Evolutionary conservation across 371 early-diverging fungal species (phyloP).

Genomic region (Mortierella sp.): DNA sequence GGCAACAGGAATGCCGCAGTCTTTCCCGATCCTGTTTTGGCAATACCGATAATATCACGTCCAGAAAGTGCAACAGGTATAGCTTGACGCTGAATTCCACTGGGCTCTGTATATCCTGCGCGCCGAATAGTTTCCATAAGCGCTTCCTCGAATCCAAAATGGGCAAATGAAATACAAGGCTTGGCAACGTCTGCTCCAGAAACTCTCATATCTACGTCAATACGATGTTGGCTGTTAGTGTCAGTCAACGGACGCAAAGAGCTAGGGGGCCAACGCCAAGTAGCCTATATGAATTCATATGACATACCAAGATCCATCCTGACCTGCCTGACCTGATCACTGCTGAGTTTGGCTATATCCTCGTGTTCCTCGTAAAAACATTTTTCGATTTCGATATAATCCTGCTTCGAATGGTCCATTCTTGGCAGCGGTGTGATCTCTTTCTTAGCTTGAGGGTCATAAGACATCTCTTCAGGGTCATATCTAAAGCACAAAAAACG

Average conservation of each 20-base stretch:
- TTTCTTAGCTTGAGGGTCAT: conserved; percentile 42
- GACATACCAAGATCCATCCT: conserved; percentile 65
- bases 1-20: conserved; percentile 85
- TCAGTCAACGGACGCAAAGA: not conserved
- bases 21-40: conserved; percentile 89
- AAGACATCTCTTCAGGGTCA: conserved; percentile 56
- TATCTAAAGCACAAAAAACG: conserved; percentile 16
- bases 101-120: conserved; percentile 78
- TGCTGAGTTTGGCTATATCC: conserved; percentile 73
- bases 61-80: conserved; percentile 83
- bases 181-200: conserved; percentile 75
- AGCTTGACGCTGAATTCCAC: conserved; percentile 84
- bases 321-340: conserved; percentile 67
- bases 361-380: conserved; percentile 87
- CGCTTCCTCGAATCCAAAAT: conserved; percentile 85
- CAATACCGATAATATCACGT: conserved; percentile 91
- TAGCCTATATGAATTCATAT: not conserved
- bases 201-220: conserved; percentile 65
- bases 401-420: conserved; percentile 79
- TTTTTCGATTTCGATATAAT: conserved; percentile 84
- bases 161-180: conserved; percentile 91
- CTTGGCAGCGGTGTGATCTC: conserved; percentile 78
- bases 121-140: conserved; percentile 74
- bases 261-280: not conserved
- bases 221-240: not conserved